Evolutionary conservation across 371 early-diverging fungal genomes (phyloP), one percentile per base, ranked within the genome.

Genomic region (Fennellomyces sp.): DNA sequence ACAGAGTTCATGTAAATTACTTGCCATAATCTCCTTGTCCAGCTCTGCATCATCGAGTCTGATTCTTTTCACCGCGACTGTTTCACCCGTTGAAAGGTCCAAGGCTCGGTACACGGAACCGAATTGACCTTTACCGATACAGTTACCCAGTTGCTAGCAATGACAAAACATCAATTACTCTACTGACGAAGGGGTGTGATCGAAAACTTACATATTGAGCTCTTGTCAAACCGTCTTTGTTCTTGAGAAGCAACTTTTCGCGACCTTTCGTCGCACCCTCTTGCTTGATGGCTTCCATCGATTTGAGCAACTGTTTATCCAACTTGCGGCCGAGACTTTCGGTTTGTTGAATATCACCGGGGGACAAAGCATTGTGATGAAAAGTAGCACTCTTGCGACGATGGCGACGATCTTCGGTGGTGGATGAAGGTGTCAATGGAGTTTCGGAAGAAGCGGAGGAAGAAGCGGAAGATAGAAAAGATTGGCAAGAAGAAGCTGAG

Each of bases 111-210:
- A 91, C 0, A 96, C 97, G 5, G 89, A 76, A 8, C 94, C 97
- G 66, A 94, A 95, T 47, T 94, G 95, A 2, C 97, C 97, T 61
- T 91, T 88, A 3, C 97, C 97, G 31, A 96, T 92, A 62, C 93
- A 94, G 61, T 91, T 90, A 1, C 96, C 95, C 10, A 94, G 79
- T 74, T 94, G 91, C 83, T 85, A 63, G 13, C 19, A 31, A n/a
- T n/a, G n/a, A n/a, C n/a, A 23, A 23, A n/a, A n/a, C 5, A 31
- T 23, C 21, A 60, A 17, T 8, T 52, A 30, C 33, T 19, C 8
- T 45, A 13, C n/a, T 31, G 15, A 33, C 25, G 13, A 28, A 25
- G 2, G 50, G 17, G 11, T n/a, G 6, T 15, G 21, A 45, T 6
- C 25, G 38, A 47, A 0, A 15, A 19, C 51, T 61, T 68, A 72